Evolutionary conservation across 2,329 filamentous ascomycete genomes (phyloP).

Genomic region (Tricladium varicosporioides): DNA sequence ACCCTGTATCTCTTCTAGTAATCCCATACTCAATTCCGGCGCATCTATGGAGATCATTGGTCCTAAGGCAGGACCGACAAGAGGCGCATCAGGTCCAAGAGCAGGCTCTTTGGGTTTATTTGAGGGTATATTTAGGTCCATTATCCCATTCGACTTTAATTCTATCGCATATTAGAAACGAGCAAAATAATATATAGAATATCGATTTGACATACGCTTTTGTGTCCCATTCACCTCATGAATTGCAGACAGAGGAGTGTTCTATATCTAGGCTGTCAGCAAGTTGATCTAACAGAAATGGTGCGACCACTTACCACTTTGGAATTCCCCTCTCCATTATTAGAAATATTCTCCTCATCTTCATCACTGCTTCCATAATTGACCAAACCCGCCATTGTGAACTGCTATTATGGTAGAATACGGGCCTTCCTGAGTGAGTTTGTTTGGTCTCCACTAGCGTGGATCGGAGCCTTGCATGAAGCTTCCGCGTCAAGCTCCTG

Average conservation of each 20-base stretch:
- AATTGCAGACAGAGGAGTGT: slow-evolving; percentile 14
- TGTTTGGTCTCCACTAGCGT: background rate
- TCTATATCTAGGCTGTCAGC: slow-evolving; percentile 26
- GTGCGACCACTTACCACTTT: slow-evolving; percentile 19
- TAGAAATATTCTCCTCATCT: slow-evolving; percentile 28
- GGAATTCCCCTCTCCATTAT: slow-evolving; percentile 12
- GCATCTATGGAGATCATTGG: slow-evolving; percentile 25
- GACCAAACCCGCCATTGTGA: slow-evolving; percentile 35
- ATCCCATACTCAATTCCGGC: slow-evolving; percentile 15
- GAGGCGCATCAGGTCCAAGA: slow-evolving; percentile 21
- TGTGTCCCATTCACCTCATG: slow-evolving; percentile 18
- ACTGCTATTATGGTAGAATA: background rate
- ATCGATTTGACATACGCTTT: slow-evolving; percentile 17
- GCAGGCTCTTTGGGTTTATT: background rate
- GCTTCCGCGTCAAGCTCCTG: slow-evolving; percentile 24
- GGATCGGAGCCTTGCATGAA: background rate
- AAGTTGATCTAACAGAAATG: slow-evolving; percentile 3
- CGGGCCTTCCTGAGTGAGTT: background rate
- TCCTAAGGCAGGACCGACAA: slow-evolving; percentile 30
- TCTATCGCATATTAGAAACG: slow-evolving; percentile 20
- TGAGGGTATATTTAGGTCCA: background rate
- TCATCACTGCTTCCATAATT: slow-evolving; percentile 41
- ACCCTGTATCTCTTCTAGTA: slow-evolving; percentile 20
- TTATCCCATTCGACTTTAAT: slow-evolving; percentile 12
- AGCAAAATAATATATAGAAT: background rate